Conservation (phyloP, 345 rosid genomes). For the Geranium brycei region DNA sequence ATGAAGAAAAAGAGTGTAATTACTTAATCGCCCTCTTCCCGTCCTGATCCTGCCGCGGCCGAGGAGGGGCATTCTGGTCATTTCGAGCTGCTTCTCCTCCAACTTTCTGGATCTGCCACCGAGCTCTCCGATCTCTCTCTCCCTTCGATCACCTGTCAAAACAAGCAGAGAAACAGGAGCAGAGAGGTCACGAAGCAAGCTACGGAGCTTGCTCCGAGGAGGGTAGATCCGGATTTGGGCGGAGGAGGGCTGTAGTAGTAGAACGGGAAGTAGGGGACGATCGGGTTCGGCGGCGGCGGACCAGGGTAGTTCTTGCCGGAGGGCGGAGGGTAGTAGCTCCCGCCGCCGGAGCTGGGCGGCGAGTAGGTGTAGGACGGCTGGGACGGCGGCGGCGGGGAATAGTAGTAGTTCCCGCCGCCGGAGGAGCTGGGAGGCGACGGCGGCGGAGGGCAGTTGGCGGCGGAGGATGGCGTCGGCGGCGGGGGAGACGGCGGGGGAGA, state of each 20-base stretch:
- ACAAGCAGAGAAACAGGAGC: background rate
- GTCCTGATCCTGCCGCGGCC: too few species aligned
- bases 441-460: constrained; percentile 48
- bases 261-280: constrained; percentile 94
- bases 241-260: constrained; percentile 70
- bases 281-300: constrained; percentile 92
- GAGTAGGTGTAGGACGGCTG: constrained; percentile 6
- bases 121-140: background rate
- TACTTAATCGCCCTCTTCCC: too few species aligned
- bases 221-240: constrained; percentile 9
- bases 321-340: constrained; percentile 43
- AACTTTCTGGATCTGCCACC: background rate
- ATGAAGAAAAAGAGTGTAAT: too few species aligned
- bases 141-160: background rate
- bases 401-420: constrained; percentile 31
- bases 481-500: too few species aligned
- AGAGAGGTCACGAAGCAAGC: background rate
- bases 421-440: constrained; percentile 48
- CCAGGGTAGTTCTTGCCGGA: constrained; percentile 27
- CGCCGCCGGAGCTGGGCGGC: constrained; percentile 11
- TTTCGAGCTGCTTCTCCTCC: background rate
- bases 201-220: constrained; percentile 7
- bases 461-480: constrained; percentile 31
- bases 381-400: constrained; percentile 60
- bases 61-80: too few species aligned